These are phyloP conservation scores for Neurospora tetraspora DNA, from an alignment of 495 filamentous ascomycete genomes.

Conservation along the genomic window DNA sequence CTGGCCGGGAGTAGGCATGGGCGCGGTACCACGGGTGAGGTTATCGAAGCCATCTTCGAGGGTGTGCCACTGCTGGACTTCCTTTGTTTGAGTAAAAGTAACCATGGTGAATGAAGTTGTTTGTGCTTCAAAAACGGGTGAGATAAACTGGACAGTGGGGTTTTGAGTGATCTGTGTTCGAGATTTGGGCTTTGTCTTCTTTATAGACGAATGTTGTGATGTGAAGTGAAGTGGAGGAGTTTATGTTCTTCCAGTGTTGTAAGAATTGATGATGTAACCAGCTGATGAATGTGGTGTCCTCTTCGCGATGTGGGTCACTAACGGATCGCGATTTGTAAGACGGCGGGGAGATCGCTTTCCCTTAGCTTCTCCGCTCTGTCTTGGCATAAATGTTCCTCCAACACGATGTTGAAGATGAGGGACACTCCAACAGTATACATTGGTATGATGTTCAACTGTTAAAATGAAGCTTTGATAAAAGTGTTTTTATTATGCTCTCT, in stretches of 20 bases:
- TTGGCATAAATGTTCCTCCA: not conserved
- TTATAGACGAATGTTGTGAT: not conserved
- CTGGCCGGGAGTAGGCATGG: conserved; percentile 28
- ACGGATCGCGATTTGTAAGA: not conserved
- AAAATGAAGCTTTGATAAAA: not conserved
- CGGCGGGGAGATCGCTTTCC: not conserved
- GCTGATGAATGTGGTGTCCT: not conserved
- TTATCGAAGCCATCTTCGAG: conserved; percentile 36
- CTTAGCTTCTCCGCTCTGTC: not conserved
- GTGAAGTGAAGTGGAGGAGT: not conserved
- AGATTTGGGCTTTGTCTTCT: not conserved
- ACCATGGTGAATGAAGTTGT: not conserved
- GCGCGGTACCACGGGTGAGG: conserved; percentile 29
- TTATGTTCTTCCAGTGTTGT: not conserved
- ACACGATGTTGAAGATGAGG: not conserved
- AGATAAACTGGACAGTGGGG: not conserved
- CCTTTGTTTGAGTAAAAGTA: not conserved
- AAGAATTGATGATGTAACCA: not conserved
- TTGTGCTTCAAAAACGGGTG: not conserved
- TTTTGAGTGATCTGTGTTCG: not conserved
- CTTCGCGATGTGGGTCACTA: not conserved
- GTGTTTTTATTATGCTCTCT: not conserved
- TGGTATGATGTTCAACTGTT: not conserved
- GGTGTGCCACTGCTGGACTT: not conserved
- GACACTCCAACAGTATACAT: not conserved